Conservation (phyloP, 768 basidiomycete species). For the Strobilomyces dryophilus region DNA sequence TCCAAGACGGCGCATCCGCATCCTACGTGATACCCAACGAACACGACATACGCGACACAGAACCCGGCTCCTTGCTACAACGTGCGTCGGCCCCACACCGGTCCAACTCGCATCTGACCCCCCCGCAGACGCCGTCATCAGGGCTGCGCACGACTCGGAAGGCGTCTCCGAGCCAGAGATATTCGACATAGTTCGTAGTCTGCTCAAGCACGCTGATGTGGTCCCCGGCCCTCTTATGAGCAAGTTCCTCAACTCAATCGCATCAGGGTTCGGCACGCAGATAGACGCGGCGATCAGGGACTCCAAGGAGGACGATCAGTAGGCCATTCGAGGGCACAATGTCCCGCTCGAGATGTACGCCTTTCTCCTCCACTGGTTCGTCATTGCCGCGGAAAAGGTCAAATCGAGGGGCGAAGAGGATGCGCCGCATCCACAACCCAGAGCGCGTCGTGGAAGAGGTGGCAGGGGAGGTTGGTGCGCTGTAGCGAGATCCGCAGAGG, state of each 20-base stretch:
- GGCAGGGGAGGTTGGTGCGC: conserved; percentile 46
- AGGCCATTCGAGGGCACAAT: conserved; percentile 60
- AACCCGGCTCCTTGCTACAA: conserved; percentile 55
- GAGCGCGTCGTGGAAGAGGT: conserved; percentile 55
- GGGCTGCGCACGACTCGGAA: conserved; percentile 75
- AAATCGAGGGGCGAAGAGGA: conserved; percentile 49
- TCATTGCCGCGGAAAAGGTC: conserved; percentile 73
- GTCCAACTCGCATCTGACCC: conserved; percentile 6
- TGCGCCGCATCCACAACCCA: conserved; percentile 42
- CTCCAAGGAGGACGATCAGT: conserved; percentile 63
- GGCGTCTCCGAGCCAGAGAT: conserved; percentile 60
- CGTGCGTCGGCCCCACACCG: conserved; percentile 33
- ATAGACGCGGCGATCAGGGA: conserved; percentile 70
- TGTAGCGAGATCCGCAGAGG: conserved; percentile 40
- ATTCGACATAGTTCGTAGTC: conserved; percentile 78
- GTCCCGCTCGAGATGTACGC: conserved; percentile 84
- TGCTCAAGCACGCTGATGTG: conserved; percentile 69
- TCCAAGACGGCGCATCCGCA: conserved; percentile 56
- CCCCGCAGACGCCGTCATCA: conserved; percentile 66
- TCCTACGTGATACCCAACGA: conserved; percentile 68
- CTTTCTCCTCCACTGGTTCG: conserved; percentile 92
- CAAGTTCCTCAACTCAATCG: conserved; percentile 84
- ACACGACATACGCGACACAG: conserved; percentile 55
- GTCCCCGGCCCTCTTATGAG: conserved; percentile 66
- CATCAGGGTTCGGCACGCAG: conserved; percentile 69